Conservation (phyloP, 2,329 filamentous ascomycete genomes). For the Teratosphaeria viscida region DNA sequence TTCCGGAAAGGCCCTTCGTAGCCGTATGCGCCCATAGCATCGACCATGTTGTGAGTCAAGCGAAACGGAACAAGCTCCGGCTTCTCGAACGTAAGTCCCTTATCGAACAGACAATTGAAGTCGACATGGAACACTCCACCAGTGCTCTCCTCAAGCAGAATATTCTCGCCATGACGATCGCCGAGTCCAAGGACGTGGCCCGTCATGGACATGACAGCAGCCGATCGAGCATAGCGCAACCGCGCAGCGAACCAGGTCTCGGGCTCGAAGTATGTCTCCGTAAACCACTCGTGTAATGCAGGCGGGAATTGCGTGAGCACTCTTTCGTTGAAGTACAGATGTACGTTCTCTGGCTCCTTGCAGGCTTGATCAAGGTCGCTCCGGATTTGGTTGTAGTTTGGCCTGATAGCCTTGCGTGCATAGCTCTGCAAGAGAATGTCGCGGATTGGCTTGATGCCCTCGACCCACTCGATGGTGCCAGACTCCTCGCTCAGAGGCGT, state of each 20-base stretch:
- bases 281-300: conserved; percentile 87
- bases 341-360: conserved; percentile 49
- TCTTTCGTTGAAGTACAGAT: conserved; percentile 58
- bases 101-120: conserved; percentile 99
- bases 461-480: conserved; percentile 96
- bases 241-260: conserved; percentile 85
- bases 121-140: conserved; percentile 95
- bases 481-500: conserved; percentile 96
- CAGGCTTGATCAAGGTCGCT: conserved; percentile 55
- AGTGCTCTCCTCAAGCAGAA: conserved; percentile 85
- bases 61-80: conserved; percentile 93
- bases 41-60: conserved; percentile 95
- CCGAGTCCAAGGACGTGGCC: conserved; percentile 88
- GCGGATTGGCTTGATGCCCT: conserved; percentile 84
- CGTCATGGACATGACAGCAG: conserved; percentile 99
- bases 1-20: conserved; percentile 86
- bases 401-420: conserved; percentile 56
- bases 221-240: conserved; percentile 81
- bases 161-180: conserved; percentile 94
- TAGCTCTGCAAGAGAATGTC: conserved; percentile 80
- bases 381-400: conserved; percentile 58
- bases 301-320: conserved; percentile 62
- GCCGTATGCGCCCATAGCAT: conserved; percentile 90
- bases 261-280: conserved; percentile 87
- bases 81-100: conserved; percentile 88